Conservation (phyloP, 306 rosid genomes). For the Castanea sativa region DNA sequence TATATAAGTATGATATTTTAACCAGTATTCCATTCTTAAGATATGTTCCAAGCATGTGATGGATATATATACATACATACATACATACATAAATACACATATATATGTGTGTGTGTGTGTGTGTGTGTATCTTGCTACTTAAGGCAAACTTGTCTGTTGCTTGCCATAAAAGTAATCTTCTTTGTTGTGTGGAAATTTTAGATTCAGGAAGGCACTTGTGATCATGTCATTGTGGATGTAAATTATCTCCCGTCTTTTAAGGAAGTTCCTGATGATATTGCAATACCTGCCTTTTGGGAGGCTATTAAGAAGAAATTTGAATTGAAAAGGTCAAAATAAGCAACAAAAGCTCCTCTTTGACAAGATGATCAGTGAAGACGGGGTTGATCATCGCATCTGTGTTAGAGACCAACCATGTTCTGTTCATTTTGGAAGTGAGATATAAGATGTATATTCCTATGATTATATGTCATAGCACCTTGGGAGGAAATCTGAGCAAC, state of each 20-base stretch:
- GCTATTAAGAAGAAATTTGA: conserved; percentile 69
- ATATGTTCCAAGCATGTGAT: neutral
- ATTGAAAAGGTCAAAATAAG: conserved; percentile 22
- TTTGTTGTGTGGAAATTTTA: conserved; percentile 22
- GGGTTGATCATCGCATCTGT: neutral
- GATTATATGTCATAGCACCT: neutral
- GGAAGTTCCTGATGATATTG: conserved; percentile 74
- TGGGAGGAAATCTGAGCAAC: neutral
- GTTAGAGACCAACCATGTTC: neutral
- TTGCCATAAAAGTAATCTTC: neutral
- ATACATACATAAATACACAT: no score
- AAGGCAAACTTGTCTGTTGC: no score
- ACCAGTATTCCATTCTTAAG: neutral
- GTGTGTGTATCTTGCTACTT: neutral
- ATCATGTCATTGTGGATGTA: conserved; percentile 92
- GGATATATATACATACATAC: no score
- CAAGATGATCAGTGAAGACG: neutral
- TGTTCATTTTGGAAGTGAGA: neutral
- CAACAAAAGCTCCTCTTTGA: neutral
- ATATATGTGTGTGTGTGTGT: no score
- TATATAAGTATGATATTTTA: neutral
- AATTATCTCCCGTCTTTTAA: conserved; percentile 93
- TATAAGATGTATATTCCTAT: neutral
- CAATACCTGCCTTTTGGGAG: conserved; percentile 86
- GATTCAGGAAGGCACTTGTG: conserved; percentile 75